phyloP scores from a whole-genome alignment of 2,329 filamentous ascomycete genomes.

The Boeremia lycopersici region DNA sequence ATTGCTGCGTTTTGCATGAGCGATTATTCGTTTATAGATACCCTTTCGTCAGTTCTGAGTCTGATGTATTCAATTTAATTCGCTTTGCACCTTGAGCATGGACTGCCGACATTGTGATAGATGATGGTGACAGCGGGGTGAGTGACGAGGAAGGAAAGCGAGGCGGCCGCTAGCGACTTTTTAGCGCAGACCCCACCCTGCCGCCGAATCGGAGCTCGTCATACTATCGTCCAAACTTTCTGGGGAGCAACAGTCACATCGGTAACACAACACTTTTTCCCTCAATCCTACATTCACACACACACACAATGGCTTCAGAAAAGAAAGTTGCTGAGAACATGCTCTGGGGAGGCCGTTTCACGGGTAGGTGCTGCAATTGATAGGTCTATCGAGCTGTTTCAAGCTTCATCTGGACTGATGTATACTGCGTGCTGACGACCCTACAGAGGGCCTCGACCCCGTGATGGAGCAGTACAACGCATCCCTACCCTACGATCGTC shows the following conservation, averaged over 20 bases:
- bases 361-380: slow-evolving; percentile 25
- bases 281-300: background rate
- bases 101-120: too few relatives aligned
- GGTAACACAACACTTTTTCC: slow-evolving; percentile 10
- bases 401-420: background rate
- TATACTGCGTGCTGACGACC: slow-evolving; percentile 19
- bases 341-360: slow-evolving; percentile 49
- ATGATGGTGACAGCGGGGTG: background rate
- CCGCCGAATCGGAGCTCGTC: slow-evolving; percentile 13
- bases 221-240: slow-evolving; percentile 14
- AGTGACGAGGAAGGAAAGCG: slow-evolving; percentile 10
- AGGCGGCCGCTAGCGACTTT: slow-evolving; percentile 6
- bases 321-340: slow-evolving; percentile 48
- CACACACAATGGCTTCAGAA: slow-evolving; percentile 36
- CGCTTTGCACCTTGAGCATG: too few relatives aligned
- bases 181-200: slow-evolving; percentile 11
- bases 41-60: too few relatives aligned
- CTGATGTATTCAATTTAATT: too few relatives aligned
- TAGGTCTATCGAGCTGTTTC: background rate
- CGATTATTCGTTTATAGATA: too few relatives aligned
- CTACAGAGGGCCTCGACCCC: slow-evolving; percentile 76
- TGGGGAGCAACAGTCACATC: slow-evolving; percentile 18
- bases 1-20: too few relatives aligned
- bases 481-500: slow-evolving; percentile 77
- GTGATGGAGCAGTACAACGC: slow-evolving; percentile 88